Base-by-base conservation (phyloP, 2,329 filamentous ascomycete species). In the Aspergillus oerlinghausenensis region DNA sequence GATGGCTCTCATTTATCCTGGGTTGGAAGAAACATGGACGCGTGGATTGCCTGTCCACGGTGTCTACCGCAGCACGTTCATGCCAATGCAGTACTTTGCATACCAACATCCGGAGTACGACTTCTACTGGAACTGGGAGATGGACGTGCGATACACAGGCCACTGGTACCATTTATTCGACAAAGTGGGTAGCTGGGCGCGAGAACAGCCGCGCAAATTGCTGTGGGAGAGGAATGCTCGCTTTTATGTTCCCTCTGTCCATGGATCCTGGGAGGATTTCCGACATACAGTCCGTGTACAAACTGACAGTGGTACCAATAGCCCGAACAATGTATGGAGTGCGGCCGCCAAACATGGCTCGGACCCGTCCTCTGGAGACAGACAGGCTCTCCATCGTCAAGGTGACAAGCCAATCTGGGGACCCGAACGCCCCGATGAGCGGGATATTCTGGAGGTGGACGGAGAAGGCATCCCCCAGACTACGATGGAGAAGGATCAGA, bases 31-130 rank as follows among this genome's bases (percentile, higher is more conserved):
- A 60, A 84, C 89, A 49, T 92, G 86, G 73, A 81, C 82, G 62
- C 81, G 82, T 56, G 83, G 88, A 51, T 81, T 95, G 55, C 89
- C 90, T 1, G 86, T 96, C 0, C 92, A 97, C 71, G 92, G 92
- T 19, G 91, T 95, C 8, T 97, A 97, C 75, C 88, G 94, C 52
- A 92, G 90, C 54, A 84, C 94, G 9, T 91, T 92, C 66, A 96
- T 97, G 90, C 91, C 92, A 0, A 87, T 97, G 78, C 92, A 97
- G 69, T 89, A 93, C 73, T 97, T 97, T 71, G 90, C 92, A 57
- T 82, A 88, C 65, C 87, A 88, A 51, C 87, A 91, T 65, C 88
- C 88, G 0, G 85, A 93, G 65, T 94, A 89, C 62, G 88, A 92
- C 63, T 91, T 84, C 65, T 81, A 91, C 63, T 94, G 90, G 89